These are phyloP conservation scores for Metschnikowia borealis DNA, from an alignment of 805 yeast species.

Conservation along the genomic window DNA sequence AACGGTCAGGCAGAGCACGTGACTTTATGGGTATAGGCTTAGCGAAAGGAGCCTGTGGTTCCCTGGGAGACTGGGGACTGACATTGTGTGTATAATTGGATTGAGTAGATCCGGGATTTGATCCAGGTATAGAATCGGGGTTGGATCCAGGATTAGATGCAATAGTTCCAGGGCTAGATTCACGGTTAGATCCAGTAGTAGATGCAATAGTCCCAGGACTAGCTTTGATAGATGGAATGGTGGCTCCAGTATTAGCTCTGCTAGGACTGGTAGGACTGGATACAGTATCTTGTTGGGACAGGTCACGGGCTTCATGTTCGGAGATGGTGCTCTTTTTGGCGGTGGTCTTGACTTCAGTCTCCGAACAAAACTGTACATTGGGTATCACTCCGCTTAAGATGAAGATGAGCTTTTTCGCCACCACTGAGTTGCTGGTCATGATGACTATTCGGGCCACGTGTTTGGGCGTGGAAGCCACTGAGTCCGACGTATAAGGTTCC, in stretches of 20 bases:
- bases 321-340: neutral
- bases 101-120: too few species aligned
- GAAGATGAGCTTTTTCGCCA: constrained; percentile 55
- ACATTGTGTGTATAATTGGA: neutral
- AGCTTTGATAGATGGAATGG: too few species aligned
- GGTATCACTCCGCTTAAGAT: constrained; percentile 50
- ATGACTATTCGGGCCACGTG: constrained; percentile 49
- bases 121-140: too few species aligned
- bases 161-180: too few species aligned
- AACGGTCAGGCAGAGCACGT: constrained; percentile 1
- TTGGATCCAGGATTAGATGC: too few species aligned
- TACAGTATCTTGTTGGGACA: too few species aligned
- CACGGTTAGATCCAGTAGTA: too few species aligned
- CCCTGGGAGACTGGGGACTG: neutral
- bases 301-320: too few species aligned
- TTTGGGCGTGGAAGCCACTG: constrained; percentile 16
- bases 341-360: neutral
- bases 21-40: constrained; percentile 15
- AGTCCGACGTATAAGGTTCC: constrained; percentile 30
- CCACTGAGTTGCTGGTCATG: constrained; percentile 57
- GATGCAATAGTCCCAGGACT: too few species aligned
- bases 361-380: constrained; percentile 19
- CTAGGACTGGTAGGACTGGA: too few species aligned
- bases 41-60: neutral
- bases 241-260: too few species aligned